A percentile compares a stretch with the other conserved stretches of the same genome.
Evolutionary conservation across 495 filamentous ascomycete species (phyloP).

Genomic region (Aspergillus funiculosus): DNA sequence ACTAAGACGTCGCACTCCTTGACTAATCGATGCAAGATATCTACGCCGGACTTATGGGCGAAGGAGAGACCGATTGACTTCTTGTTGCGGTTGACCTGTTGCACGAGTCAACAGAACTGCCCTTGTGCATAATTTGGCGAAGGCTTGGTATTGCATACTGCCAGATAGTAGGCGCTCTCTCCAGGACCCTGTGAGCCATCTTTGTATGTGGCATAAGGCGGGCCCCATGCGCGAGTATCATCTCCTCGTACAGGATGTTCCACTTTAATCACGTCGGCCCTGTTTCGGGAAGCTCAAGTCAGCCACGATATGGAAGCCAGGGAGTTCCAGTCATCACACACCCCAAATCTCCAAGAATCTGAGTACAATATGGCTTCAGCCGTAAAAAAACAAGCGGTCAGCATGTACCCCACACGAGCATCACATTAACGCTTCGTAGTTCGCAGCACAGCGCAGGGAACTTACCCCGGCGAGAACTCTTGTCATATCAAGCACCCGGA

Average conservation of each 20-base stretch:
- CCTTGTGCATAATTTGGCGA: neutral
- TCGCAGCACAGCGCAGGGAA: constrained; percentile 19
- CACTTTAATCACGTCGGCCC: constrained; percentile 93
- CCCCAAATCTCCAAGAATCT: constrained; percentile 96
- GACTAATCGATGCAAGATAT: constrained; percentile 78
- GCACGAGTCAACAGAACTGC: constrained; percentile 1
- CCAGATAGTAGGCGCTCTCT: constrained; percentile 91
- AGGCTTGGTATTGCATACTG: constrained; percentile 51
- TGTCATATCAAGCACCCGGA: constrained; percentile 92
- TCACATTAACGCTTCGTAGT: neutral
- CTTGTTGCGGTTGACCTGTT: constrained; percentile 90
- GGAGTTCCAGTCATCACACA: constrained; percentile 37
- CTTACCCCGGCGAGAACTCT: constrained; percentile 90
- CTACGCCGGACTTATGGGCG: constrained; percentile 71
- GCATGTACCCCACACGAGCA: constrained; percentile 10
- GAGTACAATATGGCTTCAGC: constrained; percentile 89
- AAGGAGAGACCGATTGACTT: constrained; percentile 91
- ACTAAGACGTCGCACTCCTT: constrained; percentile 86
- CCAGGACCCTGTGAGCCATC: constrained; percentile 65
- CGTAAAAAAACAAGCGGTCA: constrained; percentile 13
- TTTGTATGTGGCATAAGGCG: constrained; percentile 78
- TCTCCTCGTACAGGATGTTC: constrained; percentile 90
- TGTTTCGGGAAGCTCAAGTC: constrained; percentile 26
- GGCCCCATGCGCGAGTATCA: constrained; percentile 94
- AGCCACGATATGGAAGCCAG: neutral